phyloP scores from a whole-genome alignment of 352 stramenopile genomes.

The Plasmopara viticola region DNA sequence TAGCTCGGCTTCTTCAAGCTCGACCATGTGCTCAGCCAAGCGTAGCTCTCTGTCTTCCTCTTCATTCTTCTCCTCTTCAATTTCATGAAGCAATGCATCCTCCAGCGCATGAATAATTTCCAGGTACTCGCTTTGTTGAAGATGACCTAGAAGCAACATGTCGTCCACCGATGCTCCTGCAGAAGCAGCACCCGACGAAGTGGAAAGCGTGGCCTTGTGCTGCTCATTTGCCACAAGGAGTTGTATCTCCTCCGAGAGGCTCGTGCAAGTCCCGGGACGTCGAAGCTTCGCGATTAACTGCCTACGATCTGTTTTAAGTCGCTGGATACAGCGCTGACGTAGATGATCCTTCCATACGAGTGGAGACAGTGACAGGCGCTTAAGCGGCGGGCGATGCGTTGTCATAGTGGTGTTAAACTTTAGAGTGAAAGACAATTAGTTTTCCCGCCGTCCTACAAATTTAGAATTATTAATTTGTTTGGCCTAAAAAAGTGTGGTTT shows the following conservation, averaged over 20 bases:
- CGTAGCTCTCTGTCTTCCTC: constrained; percentile 31
- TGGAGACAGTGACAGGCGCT: constrained; percentile 51
- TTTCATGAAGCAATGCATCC: constrained; percentile 51
- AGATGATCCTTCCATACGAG: constrained; percentile 73
- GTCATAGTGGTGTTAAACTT: not conserved
- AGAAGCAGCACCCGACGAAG: constrained; percentile 1
- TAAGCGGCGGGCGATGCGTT: constrained; percentile 11
- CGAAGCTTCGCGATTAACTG: constrained; percentile 59
- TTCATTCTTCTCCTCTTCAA: constrained; percentile 28
- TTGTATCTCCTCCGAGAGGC: constrained; percentile 61
- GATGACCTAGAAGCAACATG: constrained; percentile 42
- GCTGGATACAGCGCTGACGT: constrained; percentile 62
- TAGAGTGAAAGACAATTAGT: too few relatives aligned
- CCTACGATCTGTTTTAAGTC: constrained; percentile 51
- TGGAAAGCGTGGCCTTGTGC: constrained; percentile 13
- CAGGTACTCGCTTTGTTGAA: constrained; percentile 66
- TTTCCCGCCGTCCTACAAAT: too few relatives aligned
- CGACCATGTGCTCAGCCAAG: constrained; percentile 46
- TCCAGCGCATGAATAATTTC: constrained; percentile 72
- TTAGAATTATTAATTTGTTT: too few relatives aligned
- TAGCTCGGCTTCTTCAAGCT: constrained; percentile 64
- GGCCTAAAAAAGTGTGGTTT: too few relatives aligned
- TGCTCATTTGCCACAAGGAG: constrained; percentile 41
- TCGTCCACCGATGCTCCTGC: constrained; percentile 48
- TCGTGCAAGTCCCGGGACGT: constrained; percentile 35